phyloP scores from a whole-genome alignment of 2,329 filamentous ascomycete genomes.

The Celoporthe dispersa region DNA sequence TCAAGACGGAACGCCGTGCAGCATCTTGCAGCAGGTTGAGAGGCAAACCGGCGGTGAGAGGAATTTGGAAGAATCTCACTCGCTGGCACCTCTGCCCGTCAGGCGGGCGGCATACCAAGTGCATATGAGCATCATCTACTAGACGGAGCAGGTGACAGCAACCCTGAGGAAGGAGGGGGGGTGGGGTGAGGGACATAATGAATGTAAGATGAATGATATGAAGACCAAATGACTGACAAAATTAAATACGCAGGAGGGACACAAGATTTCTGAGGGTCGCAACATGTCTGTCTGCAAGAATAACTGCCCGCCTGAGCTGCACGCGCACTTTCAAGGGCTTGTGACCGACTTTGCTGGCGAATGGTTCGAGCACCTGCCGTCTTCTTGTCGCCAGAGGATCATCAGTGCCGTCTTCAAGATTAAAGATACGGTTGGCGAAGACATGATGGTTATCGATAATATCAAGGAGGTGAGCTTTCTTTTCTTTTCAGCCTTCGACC shows the following conservation, averaged over 20 bases:
- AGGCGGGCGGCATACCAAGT: neutral
- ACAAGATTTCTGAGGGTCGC: neutral
- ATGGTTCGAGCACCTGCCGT: neutral
- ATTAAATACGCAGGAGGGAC: neutral
- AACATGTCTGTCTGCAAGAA: neutral
- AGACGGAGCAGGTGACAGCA: neutral
- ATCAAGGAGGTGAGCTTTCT: neutral
- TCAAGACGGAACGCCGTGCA: slow-evolving; percentile 1
- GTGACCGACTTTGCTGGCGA: no score
- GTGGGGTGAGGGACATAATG: neutral
- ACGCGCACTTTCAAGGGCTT: neutral
- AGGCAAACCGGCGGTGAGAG: slow-evolving; percentile 3
- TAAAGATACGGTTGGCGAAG: neutral
- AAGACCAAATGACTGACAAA: neutral
- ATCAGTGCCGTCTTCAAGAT: neutral
- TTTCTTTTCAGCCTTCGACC: no score
- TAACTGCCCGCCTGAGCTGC: neutral
- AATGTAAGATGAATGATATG: neutral
- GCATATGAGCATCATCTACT: neutral
- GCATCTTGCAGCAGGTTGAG: neutral
- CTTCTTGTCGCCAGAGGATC: neutral
- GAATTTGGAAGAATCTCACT: neutral
- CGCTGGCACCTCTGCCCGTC: neutral
- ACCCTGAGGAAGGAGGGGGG: neutral
- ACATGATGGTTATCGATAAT: neutral